Evolutionary conservation across 192 early-diverging fungal genomes (phyloP).

Genomic region (Backusella liffmaniae): DNA sequence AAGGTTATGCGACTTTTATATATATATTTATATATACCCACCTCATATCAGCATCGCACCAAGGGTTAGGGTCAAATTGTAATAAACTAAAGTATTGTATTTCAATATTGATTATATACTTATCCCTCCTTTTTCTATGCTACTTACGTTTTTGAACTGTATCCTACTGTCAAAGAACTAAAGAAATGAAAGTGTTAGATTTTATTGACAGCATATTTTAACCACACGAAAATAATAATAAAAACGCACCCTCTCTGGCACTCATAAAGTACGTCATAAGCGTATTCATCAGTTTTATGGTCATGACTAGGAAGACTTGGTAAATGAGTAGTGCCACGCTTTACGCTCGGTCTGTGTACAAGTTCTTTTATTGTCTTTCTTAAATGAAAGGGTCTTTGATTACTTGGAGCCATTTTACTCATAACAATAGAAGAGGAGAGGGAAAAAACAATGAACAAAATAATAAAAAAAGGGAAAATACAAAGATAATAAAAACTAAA

Average conservation of each 20-base stretch:
- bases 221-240: background rate
- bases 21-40: background rate
- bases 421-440: no score
- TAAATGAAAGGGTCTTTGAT: background rate
- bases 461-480: background rate
- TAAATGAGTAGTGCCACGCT: background rate
- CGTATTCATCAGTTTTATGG: constrained; percentile 21
- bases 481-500: background rate
- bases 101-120: background rate
- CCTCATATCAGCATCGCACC: constrained; percentile 47
- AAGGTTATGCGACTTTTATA: no score
- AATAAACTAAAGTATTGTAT: constrained; percentile 23
- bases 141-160: constrained; percentile 49
- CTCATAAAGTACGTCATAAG: constrained; percentile 42
- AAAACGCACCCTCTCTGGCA: constrained; percentile 42
- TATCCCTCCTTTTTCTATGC: background rate
- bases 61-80: constrained; percentile 54
- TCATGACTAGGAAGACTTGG: background rate
- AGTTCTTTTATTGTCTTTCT: constrained; percentile 1
- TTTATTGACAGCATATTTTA: background rate
- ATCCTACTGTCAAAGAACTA: constrained; percentile 43
- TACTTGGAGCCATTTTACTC: background rate
- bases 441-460: background rate
- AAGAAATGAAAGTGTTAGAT: background rate
- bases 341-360: background rate